A percentile compares a stretch with the other conserved stretches of the same genome.
Conservation (phyloP, 2,329 filamentous ascomycete genomes). For the Raffaelea arxii region DNA sequence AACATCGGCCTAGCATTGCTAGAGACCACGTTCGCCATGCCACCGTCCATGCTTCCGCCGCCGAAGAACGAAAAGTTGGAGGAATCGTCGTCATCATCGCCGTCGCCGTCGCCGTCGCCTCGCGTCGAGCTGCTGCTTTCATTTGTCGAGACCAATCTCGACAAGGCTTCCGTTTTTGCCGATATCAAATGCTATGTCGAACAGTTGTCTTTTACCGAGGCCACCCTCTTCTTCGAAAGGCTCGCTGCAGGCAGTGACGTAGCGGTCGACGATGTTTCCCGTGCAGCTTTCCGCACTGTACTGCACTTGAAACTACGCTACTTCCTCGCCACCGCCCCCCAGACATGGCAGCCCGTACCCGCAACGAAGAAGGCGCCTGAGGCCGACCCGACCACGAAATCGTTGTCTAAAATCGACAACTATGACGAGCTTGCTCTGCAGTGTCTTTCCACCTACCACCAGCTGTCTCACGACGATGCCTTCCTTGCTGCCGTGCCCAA, state of each 20-base stretch:
- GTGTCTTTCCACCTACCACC: constrained; percentile 14
- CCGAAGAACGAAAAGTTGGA: too few relatives aligned
- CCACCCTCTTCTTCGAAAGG: constrained; percentile 26
- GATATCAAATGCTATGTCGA: constrained; percentile 36
- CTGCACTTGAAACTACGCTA: constrained; percentile 35
- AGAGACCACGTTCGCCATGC: constrained; percentile 20
- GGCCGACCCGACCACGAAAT: not conserved
- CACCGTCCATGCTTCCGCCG: constrained; percentile 11
- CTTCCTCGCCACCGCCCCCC: constrained; percentile 29
- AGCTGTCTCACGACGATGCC: constrained; percentile 14
- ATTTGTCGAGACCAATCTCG: constrained; percentile 23
- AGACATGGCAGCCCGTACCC: constrained; percentile 13
- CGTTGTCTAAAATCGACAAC: too few relatives aligned
- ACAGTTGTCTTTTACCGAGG: constrained; percentile 28
- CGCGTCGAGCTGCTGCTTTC: constrained; percentile 22
- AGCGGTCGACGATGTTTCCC: too few relatives aligned
- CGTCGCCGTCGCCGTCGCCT: constrained; percentile 15
- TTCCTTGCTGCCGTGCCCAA: constrained; percentile 13
- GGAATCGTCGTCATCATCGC: too few relatives aligned
- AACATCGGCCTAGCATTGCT: constrained; percentile 23
- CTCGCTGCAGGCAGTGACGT: not conserved
- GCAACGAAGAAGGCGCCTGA: not conserved
- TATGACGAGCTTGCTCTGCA: too few relatives aligned
- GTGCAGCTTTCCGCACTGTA: constrained; percentile 8
- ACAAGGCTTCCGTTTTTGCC: constrained; percentile 27